A percentile compares a stretch with the other conserved stretches of the same genome.
Evolutionary conservation across 768 basidiomycete species (phyloP).

Genomic region (Russula emetica): DNA sequence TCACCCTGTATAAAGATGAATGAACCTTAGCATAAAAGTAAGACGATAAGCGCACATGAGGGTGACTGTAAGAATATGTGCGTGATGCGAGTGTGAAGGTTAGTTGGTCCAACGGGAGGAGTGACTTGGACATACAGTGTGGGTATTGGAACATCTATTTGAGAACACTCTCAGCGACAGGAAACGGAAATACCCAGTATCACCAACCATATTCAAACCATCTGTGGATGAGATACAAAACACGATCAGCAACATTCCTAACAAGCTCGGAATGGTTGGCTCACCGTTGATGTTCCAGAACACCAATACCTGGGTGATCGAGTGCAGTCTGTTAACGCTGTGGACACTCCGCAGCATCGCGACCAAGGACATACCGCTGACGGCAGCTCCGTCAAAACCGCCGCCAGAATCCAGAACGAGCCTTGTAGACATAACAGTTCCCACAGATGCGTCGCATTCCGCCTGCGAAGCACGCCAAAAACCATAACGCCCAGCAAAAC

Average conservation of each 20-base stretch:
- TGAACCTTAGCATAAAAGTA: too few relatives aligned
- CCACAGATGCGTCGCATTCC: slow-evolving; percentile 25
- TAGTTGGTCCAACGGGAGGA: neutral
- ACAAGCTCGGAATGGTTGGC: neutral
- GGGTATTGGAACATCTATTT: slow-evolving; percentile 27
- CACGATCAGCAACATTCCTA: neutral
- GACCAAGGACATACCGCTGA: slow-evolving; percentile 10
- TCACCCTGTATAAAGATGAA: slow-evolving; percentile 10
- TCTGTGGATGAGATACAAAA: slow-evolving; percentile 7
- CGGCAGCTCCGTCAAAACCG: slow-evolving; percentile 19
- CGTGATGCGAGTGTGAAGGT: neutral
- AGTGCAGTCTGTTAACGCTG: neutral
- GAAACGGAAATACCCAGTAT: neutral
- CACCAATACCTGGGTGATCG: slow-evolving; percentile 5
- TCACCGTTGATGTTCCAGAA: slow-evolving; percentile 25
- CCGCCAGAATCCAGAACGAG: slow-evolving; percentile 20
- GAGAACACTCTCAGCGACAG: neutral
- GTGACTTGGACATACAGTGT: slow-evolving; percentile 17
- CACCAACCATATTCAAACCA: slow-evolving; percentile 23
- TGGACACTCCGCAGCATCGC: neutral
- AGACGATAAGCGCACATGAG: slow-evolving; percentile 16
- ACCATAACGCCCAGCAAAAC: slow-evolving; percentile 17
- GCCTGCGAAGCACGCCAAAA: slow-evolving; percentile 21
- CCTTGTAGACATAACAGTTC: slow-evolving; percentile 25
- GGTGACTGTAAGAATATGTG: slow-evolving; percentile 4